Evolutionary conservation across 1,284 basidiomycete genomes (phyloP).

Genomic region (Mycena sp.): DNA sequence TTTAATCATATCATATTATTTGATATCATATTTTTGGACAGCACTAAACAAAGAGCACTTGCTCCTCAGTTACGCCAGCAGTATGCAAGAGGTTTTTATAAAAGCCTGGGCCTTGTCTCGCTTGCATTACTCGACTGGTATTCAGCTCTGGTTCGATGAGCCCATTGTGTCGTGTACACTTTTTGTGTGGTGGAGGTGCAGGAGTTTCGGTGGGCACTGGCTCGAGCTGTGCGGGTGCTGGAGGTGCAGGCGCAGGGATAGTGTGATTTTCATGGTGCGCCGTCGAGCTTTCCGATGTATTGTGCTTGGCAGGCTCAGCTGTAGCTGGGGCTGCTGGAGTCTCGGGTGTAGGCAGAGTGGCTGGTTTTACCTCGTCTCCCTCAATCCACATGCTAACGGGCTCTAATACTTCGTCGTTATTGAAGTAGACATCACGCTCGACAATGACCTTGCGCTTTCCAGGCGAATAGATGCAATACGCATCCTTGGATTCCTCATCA

Average conservation of each 20-base stretch:
- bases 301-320: not conserved
- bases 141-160: not conserved
- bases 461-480: not conserved
- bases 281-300: not conserved
- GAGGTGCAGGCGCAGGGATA: not conserved
- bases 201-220: not conserved
- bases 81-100: not conserved
- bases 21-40: no score
- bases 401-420: conserved; percentile 10
- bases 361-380: conserved; percentile 28
- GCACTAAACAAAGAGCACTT: not conserved
- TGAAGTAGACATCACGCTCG: conserved; percentile 21
- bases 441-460: not conserved
- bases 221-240: no score
- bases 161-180: not conserved
- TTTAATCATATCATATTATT: no score
- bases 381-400: conserved; percentile 26
- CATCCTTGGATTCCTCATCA: not conserved
- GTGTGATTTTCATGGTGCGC: not conserved
- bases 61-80: not conserved
- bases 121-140: not conserved
- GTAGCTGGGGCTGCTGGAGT: not conserved
- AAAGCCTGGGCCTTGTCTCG: not conserved
- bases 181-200: not conserved
- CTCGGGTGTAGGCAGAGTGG: not conserved